A percentile compares a stretch with the other conserved stretches of the same genome.
Conservation (phyloP, 2,329 filamentous ascomycete genomes). For the Leptographium flavum region DNA sequence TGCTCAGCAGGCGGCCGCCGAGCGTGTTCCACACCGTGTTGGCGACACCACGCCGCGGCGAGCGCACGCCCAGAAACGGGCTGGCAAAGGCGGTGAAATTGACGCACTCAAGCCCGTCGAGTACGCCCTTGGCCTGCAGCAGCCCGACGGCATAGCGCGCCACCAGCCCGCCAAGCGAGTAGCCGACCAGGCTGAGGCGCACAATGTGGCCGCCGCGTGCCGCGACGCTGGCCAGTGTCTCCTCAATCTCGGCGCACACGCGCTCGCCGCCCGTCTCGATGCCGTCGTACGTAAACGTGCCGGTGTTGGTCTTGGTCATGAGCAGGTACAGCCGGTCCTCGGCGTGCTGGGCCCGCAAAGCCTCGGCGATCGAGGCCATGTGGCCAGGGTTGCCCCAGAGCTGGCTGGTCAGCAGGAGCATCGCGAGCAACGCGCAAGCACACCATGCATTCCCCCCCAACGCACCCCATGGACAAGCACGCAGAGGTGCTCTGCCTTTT, state of each 20-base stretch:
- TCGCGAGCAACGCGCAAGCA: too few species aligned
- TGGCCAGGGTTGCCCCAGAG: constrained; percentile 72
- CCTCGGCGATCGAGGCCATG: constrained; percentile 52
- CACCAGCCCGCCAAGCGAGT: constrained; percentile 78
- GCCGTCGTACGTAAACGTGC: constrained; percentile 58
- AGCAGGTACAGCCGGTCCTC: constrained; percentile 55
- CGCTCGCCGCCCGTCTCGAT: constrained; percentile 55
- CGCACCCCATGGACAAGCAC: constrained; percentile 65
- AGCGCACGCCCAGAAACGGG: constrained; percentile 65
- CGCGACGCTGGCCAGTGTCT: constrained; percentile 42
- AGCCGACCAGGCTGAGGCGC: constrained; percentile 78
- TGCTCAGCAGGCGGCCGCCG: constrained; percentile 65
- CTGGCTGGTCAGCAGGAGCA: too few species aligned
- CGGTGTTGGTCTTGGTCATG: constrained; percentile 57
- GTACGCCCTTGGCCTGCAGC: constrained; percentile 64
- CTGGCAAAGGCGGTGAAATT: constrained; percentile 92
- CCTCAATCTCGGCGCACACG: constrained; percentile 52
- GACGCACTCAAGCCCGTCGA: constrained; percentile 68
- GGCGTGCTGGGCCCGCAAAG: constrained; percentile 45
- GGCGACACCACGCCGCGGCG: constrained; percentile 50
- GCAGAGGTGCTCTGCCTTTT: constrained; percentile 54
- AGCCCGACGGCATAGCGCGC: constrained; percentile 77
- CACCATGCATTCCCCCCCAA: too few species aligned
- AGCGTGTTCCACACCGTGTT: constrained; percentile 69
- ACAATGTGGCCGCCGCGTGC: constrained; percentile 54